Percentiles rank a stretch among this genome's conserved stretches.
phyloP scores from a whole-genome alignment of 768 basidiomycete genomes.

The Pleurotus tuber-regium region DNA sequence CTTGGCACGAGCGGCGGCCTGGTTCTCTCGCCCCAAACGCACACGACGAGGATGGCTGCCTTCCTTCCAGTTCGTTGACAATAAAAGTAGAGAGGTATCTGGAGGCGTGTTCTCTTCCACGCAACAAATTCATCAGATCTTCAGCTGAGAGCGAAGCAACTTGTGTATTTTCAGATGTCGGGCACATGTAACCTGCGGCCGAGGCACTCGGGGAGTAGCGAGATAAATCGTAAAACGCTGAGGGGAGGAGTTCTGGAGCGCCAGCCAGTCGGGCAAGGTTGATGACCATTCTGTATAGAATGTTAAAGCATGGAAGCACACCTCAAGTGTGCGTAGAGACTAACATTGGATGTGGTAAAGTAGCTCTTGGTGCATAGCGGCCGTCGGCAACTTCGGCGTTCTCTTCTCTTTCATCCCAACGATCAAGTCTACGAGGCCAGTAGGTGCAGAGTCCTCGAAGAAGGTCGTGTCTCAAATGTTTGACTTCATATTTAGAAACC shows the following conservation, averaged over 20 bases:
- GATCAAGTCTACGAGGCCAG: conserved; percentile 62
- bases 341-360: conserved; percentile 69
- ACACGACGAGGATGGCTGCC: conserved; percentile 44
- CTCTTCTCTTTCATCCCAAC: conserved; percentile 71
- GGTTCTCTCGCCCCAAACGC: conserved; percentile 47
- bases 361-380: conserved; percentile 51
- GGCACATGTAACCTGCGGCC: conserved; percentile 46
- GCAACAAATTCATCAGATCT: conserved; percentile 60
- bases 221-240: conserved; percentile 80
- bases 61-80: conserved; percentile 69
- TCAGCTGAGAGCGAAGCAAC: conserved; percentile 42
- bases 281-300: conserved; percentile 52
- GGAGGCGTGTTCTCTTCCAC: conserved; percentile 69
- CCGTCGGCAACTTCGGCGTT: conserved; percentile 47
- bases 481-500: conserved; percentile 61
- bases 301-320: conserved; percentile 11
- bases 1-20: conserved; percentile 58
- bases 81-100: conserved; percentile 78
- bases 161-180: conserved; percentile 22
- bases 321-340: conserved; percentile 20
- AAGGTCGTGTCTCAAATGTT: conserved; percentile 54
- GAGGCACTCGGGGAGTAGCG: conserved; percentile 64
- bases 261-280: conserved; percentile 59
- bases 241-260: conserved; percentile 58
- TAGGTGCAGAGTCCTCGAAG: conserved; percentile 46